These are phyloP conservation scores for Aspergillus arachidicola DNA, from an alignment of 2,329 filamentous ascomycete species.

Conservation along the genomic window DNA sequence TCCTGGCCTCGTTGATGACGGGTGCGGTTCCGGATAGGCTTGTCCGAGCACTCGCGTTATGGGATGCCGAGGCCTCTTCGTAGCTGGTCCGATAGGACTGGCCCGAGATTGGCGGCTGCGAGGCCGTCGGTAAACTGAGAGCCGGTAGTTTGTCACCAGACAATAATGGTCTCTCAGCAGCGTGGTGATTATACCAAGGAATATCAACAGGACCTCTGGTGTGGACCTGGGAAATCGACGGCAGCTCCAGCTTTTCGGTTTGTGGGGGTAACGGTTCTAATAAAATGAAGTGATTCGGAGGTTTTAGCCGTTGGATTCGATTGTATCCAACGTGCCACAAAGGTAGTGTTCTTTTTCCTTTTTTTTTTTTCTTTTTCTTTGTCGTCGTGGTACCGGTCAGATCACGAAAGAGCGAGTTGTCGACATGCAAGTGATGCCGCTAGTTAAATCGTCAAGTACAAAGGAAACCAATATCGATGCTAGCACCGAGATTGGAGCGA, in stretches of 20 bases:
- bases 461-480: slow-evolving; percentile 6
- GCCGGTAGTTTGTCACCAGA: slow-evolving; percentile 76
- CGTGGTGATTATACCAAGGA: slow-evolving; percentile 69
- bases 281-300: slow-evolving; percentile 16
- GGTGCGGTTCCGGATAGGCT: slow-evolving; percentile 59
- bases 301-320: slow-evolving; percentile 26
- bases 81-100: slow-evolving; percentile 77
- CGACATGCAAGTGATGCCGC: slow-evolving; percentile 11
- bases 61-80: slow-evolving; percentile 60
- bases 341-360: background rate
- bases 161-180: slow-evolving; percentile 64
- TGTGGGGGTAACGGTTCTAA: slow-evolving; percentile 39
- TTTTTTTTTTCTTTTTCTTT: background rate
- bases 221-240: slow-evolving; percentile 81
- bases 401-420: background rate
- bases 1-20: slow-evolving; percentile 59
- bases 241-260: slow-evolving; percentile 94
- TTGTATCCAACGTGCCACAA: slow-evolving; percentile 25
- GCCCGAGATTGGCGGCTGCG: slow-evolving; percentile 66
- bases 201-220: slow-evolving; percentile 75
- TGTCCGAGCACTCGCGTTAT: slow-evolving; percentile 58
- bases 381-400: background rate
- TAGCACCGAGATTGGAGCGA: slow-evolving; percentile 4
- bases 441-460: slow-evolving; percentile 16
- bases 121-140: slow-evolving; percentile 68